Conservation (phyloP, 768 basidiomycete species). For the Tylopilus vinaceipallidus region DNA sequence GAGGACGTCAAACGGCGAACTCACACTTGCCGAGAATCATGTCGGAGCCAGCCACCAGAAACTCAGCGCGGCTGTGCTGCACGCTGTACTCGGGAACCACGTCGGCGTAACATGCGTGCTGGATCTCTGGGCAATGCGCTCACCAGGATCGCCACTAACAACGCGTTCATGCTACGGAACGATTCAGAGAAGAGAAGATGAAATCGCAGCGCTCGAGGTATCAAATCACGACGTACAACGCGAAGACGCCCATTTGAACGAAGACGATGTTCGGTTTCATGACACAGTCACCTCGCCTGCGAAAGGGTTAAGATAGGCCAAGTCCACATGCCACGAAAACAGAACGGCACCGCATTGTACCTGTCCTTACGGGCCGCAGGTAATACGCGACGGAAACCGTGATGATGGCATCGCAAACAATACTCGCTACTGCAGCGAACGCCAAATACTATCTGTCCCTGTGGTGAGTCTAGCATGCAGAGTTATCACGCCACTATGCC, state of each 20-base stretch:
- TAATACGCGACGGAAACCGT: slow-evolving; percentile 16
- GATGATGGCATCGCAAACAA: slow-evolving; percentile 22
- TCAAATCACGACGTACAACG: slow-evolving; percentile 7
- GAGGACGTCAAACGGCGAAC: background rate
- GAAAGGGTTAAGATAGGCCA: background rate
- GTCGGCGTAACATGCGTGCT: background rate
- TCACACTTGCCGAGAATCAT: slow-evolving; percentile 19
- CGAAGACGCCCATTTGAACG: slow-evolving; percentile 20
- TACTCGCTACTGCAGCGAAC: slow-evolving; percentile 11
- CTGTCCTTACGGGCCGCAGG: slow-evolving; percentile 12
- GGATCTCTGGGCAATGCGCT: background rate
- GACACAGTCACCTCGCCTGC: slow-evolving; percentile 13
- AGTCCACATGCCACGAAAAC: background rate
- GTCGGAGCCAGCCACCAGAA: slow-evolving; percentile 11
- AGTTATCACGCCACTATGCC: slow-evolving; percentile 1
- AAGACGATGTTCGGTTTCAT: slow-evolving; percentile 12
- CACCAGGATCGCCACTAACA: slow-evolving; percentile 12
- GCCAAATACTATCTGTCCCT: slow-evolving; percentile 3
- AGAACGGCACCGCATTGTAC: slow-evolving; percentile 8
- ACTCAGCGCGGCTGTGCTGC: slow-evolving; percentile 4
- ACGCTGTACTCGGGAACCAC: slow-evolving; percentile 14
- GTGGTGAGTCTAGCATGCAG: background rate
- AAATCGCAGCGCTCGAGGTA: background rate
- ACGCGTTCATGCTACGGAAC: slow-evolving; percentile 7
- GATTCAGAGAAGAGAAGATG: background rate